Evolutionary conservation across 352 stramenopile species (phyloP), one percentile per base, ranked within the genome.

Genomic region (Blastocystis sp.): DNA sequence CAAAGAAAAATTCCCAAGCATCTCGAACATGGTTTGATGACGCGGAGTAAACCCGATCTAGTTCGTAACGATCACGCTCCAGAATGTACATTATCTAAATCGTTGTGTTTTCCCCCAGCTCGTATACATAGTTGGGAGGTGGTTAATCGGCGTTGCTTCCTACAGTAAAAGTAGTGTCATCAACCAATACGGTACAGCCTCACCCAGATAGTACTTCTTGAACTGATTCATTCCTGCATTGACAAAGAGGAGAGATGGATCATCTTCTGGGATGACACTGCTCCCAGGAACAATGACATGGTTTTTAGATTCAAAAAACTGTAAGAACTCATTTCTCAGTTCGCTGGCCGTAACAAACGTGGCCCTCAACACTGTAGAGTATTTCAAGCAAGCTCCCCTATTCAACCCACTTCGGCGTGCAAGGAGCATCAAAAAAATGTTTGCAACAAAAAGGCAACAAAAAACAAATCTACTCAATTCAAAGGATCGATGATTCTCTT

Each of bases 21-120:
- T 99, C 92, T 98, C 96, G 91, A 99, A 99, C 91, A 98, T 97
- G 64, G 96, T 99, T 91, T 99, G 96, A 93, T 99, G 96, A 79
- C 78, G 63, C 11, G 78, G 63, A 62, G 78, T 89, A 37, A 89
- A 89, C 34, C 78, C 78, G 59, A 89, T 79, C 78, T 89, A 78
- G 9, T 26, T 26, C 26, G 64, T n/a, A 87, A 47, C 6, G 18
- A 26, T 20, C 97, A 97, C 2, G 96, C 93, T 87, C 97, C 96
- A 91, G 98, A 95, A 30, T 96, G 96, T 7, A 99, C 96, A 91
- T 99, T 96, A 88, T 99, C 96, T 63, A 99, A 92, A 92, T 98
- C 96, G 91, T 98, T 98, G 92, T 99, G 96, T 92, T 99, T 99
- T 68, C 96, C 96, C 63, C 96, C 96, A 4, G 96, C 96, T 81